A percentile compares a stretch with the other conserved stretches of the same genome.
Evolutionary conservation across 1,284 basidiomycete species (phyloP).

Genomic region (Sphagnurus paluster): DNA sequence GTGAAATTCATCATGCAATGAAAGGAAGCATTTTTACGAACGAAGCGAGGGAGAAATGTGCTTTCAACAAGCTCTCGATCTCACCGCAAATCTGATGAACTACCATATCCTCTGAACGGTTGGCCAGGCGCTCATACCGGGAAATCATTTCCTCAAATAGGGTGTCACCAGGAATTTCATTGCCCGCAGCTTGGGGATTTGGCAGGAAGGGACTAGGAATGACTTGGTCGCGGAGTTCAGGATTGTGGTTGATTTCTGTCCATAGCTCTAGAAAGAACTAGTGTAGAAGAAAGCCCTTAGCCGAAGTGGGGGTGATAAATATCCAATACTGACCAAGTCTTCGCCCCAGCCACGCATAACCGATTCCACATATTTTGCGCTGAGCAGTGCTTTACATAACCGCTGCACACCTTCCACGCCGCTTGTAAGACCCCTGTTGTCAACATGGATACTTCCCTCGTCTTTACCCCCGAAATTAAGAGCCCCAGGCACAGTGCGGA

Average conservation of each 20-base stretch:
- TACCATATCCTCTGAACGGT: slow-evolving; percentile 83
- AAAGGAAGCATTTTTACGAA: slow-evolving; percentile 25
- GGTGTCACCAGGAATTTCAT: slow-evolving; percentile 54
- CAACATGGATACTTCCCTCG: slow-evolving; percentile 51
- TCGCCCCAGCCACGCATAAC: slow-evolving; percentile 83
- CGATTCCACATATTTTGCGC: slow-evolving; percentile 67
- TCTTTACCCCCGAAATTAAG: slow-evolving; percentile 52
- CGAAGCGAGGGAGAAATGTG: slow-evolving; percentile 58
- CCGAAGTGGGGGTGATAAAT: slow-evolving; percentile 5
- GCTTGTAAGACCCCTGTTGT: slow-evolving; percentile 64
- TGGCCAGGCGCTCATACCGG: slow-evolving; percentile 60
- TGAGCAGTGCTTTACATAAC: slow-evolving; percentile 81
- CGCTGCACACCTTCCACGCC: slow-evolving; percentile 81
- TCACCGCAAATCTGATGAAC: slow-evolving; percentile 79
- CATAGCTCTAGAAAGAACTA: slow-evolving; percentile 91
- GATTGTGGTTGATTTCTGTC: slow-evolving; percentile 68
- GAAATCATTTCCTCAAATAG: slow-evolving; percentile 76
- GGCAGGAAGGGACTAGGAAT: slow-evolving; percentile 52
- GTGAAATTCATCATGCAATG: background rate
- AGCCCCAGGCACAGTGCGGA: slow-evolving; percentile 90
- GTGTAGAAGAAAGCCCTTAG: slow-evolving; percentile 3
- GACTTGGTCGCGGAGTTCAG: slow-evolving; percentile 53
- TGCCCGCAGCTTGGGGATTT: slow-evolving; percentile 34
- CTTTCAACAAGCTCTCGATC: slow-evolving; percentile 71
- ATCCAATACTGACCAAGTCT: slow-evolving; percentile 67